Percentiles rank a stretch among this genome's conserved stretches.
phyloP scores from a whole-genome alignment of 208 protist genomes.

The Plasmodiophora brassicae region DNA sequence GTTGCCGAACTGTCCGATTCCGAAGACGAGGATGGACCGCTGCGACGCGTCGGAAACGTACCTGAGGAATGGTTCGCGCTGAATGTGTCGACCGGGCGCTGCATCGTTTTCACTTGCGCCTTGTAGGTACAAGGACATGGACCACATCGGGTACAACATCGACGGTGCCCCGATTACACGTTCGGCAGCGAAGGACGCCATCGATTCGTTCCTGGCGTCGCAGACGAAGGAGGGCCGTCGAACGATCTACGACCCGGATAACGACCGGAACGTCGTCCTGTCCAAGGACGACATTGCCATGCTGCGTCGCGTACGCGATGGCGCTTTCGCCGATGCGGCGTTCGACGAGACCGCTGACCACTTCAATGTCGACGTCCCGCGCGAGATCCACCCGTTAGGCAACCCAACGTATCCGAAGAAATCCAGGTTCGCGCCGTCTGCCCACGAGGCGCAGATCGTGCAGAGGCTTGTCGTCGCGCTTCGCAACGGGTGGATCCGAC shows the following conservation, averaged over 20 bases:
- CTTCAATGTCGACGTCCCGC: background rate
- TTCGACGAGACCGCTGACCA: constrained; percentile 26
- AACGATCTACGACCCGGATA: constrained; percentile 67
- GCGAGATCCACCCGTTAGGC: background rate
- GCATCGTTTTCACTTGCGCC: too few species aligned
- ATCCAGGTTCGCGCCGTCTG: constrained; percentile 51
- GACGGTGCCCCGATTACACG: constrained; percentile 67
- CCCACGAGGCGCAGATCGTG: constrained; percentile 60
- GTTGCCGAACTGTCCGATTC: background rate
- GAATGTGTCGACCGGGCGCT: too few species aligned
- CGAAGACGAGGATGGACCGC: constrained; percentile 31
- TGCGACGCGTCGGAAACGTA: constrained; percentile 69
- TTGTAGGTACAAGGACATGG: constrained; percentile 73
- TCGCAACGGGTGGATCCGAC: constrained; percentile 44
- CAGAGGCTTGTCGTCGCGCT: constrained; percentile 60
- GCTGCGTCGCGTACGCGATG: constrained; percentile 57
- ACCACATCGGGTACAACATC: constrained; percentile 66
- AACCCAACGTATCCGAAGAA: background rate
- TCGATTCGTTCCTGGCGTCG: constrained; percentile 66
- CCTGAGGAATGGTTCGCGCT: constrained; percentile 77
- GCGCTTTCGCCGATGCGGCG: constrained; percentile 30
- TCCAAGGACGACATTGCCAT: constrained; percentile 69
- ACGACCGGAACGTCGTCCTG: constrained; percentile 59
- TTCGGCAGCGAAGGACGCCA: constrained; percentile 53
- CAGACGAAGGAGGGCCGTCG: constrained; percentile 47